Base-by-base conservation (phyloP, 225 moss, liverwort and hornwort species). In the Bryoerythrophyllum caledonicum region DNA sequence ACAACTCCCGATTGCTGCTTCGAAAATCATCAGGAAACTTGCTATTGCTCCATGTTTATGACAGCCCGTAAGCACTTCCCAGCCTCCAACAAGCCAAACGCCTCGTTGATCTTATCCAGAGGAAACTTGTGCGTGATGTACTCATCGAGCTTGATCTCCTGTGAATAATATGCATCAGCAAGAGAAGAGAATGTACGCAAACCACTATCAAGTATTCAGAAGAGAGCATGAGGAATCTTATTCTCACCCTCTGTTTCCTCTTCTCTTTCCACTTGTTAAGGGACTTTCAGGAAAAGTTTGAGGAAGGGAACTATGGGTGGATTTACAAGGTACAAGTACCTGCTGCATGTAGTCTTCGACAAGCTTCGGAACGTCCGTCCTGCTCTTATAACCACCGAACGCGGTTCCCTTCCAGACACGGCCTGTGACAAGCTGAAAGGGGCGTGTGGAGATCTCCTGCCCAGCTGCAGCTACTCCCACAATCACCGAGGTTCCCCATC, bases 361-460 rank as follows among this genome's bases (percentile, higher is more conserved):
- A 55, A 97, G 90, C 73, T 86, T 84, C 16, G 96, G 96, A 68
- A 97, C 94, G 58, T 97, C 92, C 11, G 89, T 87, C 27, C 96
- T 88, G 57, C 96, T 94, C 80, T 93, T 97, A 74, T 92, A 97
- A 30, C 94, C 96, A 73, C 96, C 94, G 35, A 94, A 97, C 12
- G 94, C 96, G 66, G 92, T 97, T 17, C 96, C 96, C 74, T 93
- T 94, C 96, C 96, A 97, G 10, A 90, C 87, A 49, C 96, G 92
- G 16, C 96, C 94, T 20, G 96, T 97, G 23, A 97, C 96, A 7
- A 97, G 87, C 76, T 88, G 88, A 73, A 97, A 97, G 46, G 96
- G 96, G 28, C 96, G 90, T 7, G 96, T 94, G 8, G 88, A 94
- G 11, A 97, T 89, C 49, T 97, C 96, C 38, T 94, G 82, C n/a